phyloP scores from a whole-genome alignment of 805 yeast genomes.

The Wickerhamomyces queroliae region DNA sequence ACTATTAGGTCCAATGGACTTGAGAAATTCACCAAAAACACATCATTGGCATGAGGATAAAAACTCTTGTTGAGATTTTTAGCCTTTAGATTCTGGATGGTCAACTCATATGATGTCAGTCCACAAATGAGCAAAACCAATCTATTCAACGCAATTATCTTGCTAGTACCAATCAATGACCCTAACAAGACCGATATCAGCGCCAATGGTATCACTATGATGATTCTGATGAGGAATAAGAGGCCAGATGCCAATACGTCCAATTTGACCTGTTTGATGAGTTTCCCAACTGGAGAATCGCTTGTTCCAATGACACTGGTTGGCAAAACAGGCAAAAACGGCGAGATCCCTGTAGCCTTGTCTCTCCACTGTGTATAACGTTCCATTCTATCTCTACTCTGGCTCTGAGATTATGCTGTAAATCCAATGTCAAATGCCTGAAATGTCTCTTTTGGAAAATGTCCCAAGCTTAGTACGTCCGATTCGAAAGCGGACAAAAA shows the following conservation, averaged over 20 bases:
- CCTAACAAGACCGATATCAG: conserved; percentile 16
- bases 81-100: conserved; percentile 17
- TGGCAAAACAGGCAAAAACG: conserved; percentile 59
- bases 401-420: too few relatives aligned
- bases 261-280: conserved; percentile 4
- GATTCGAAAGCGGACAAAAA: too few relatives aligned
- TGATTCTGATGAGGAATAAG: conserved; percentile 16
- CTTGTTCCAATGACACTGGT: conserved; percentile 15
- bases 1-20: conserved; percentile 41
- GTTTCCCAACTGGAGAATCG: conserved; percentile 2
- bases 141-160: conserved; percentile 1
- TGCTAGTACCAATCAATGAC: background rate
- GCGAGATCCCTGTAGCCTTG: conserved; percentile 90
- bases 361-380: conserved; percentile 82
- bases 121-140: conserved; percentile 16
- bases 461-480: too few relatives aligned
- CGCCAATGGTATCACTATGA: conserved; percentile 18
- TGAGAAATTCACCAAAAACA: conserved; percentile 43
- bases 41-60: conserved; percentile 32
- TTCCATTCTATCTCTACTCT: conserved; percentile 61
- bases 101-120: conserved; percentile 9
- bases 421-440: too few relatives aligned
- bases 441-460: too few relatives aligned
- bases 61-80: conserved; percentile 11
- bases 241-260: conserved; percentile 12